phyloP scores from a whole-genome alignment of 768 basidiomycete genomes.

The Lactifluus subvellereus region DNA sequence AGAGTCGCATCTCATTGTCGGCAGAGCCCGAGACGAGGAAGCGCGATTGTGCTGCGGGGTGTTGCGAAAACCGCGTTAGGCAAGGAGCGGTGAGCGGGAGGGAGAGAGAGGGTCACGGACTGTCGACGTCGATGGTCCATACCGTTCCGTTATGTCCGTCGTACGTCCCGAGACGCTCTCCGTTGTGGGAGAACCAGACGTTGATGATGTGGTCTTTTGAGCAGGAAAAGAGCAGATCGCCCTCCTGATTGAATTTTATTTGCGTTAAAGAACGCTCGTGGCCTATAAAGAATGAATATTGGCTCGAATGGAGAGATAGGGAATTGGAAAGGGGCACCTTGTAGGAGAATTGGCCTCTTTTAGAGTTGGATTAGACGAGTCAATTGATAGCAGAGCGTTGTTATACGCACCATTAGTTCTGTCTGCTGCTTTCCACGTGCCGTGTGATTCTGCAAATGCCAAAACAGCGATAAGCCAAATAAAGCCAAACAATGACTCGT shows the following conservation, averaged over 20 bases:
- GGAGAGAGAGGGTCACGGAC: slow-evolving; percentile 42
- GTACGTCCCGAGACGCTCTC: slow-evolving; percentile 95
- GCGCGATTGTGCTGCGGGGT: slow-evolving; percentile 61
- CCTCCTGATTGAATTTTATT: slow-evolving; percentile 95
- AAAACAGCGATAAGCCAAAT: background rate
- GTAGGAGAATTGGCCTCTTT: slow-evolving; percentile 15
- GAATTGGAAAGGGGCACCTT: background rate
- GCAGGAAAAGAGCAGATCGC: slow-evolving; percentile 91
- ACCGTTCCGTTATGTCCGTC: slow-evolving; percentile 93
- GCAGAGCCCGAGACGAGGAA: slow-evolving; percentile 90
- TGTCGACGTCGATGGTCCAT: slow-evolving; percentile 95
- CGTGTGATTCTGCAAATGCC: background rate
- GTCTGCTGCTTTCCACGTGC: background rate
- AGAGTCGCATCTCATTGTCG: slow-evolving; percentile 88
- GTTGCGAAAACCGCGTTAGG: background rate
- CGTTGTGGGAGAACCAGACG: slow-evolving; percentile 96
- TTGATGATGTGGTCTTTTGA: slow-evolving; percentile 95
- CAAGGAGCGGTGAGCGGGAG: background rate
- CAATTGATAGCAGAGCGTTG: background rate
- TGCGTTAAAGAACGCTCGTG: slow-evolving; percentile 97
- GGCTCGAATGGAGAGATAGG: background rate
- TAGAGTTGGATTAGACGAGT: background rate
- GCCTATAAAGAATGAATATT: slow-evolving; percentile 42
- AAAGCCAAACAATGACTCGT: background rate
- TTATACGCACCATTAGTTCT: background rate